These are phyloP conservation scores for Wickerhamomyces subpelliculosus DNA, from an alignment of 805 yeast genomes.

Conservation along the genomic window DNA sequence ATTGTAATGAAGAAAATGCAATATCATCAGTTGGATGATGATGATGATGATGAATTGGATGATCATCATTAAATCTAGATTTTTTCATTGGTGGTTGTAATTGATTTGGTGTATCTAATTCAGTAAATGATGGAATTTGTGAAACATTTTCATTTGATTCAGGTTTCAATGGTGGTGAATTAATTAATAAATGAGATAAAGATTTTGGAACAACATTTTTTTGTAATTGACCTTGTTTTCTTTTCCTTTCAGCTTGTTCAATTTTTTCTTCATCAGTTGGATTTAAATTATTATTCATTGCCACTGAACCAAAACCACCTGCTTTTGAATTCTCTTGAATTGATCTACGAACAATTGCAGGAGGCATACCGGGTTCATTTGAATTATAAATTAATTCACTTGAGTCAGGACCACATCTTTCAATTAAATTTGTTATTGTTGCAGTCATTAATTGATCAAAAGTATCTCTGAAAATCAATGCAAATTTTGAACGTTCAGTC, in stretches of 20 bases:
- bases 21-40: background rate
- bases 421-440: conserved; percentile 53
- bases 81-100: background rate
- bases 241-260: conserved; percentile 41
- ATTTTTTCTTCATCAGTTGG: conserved; percentile 32
- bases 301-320: no score
- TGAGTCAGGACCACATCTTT: conserved; percentile 58
- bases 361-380: conserved; percentile 47
- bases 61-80: no score
- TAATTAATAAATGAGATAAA: conserved; percentile 40
- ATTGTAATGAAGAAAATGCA: no score
- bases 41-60: background rate
- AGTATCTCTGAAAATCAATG: conserved; percentile 55
- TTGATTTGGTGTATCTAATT: background rate
- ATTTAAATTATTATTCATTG: conserved; percentile 21
- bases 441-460: conserved; percentile 63
- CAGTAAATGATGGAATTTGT: conserved; percentile 6
- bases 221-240: conserved; percentile 44
- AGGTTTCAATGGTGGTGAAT: conserved; percentile 28
- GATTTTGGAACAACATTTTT: conserved; percentile 48
- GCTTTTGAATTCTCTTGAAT: conserved; percentile 19
- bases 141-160: conserved; percentile 17
- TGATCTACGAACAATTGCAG: conserved; percentile 43
- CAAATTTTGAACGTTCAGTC: conserved; percentile 60
- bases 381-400: conserved; percentile 42